phyloP scores from a whole-genome alignment of 345 rosid species.

The Brassica carinata region DNA sequence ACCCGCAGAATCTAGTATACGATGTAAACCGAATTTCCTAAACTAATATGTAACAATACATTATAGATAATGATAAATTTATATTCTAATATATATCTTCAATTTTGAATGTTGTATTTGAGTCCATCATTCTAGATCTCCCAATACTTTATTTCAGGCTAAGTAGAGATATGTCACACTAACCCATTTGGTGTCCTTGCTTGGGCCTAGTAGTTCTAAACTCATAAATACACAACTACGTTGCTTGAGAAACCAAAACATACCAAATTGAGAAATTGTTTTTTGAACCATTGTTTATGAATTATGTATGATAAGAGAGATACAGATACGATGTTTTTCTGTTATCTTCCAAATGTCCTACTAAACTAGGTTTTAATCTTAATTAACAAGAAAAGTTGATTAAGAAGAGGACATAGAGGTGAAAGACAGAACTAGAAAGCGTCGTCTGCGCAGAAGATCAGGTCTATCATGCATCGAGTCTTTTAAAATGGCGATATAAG shows the following conservation, averaged over 20 bases:
- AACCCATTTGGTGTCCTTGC: no score
- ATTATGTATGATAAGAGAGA: not conserved
- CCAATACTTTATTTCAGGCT: no score
- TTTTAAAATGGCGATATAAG: conserved; percentile 9
- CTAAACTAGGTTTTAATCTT: not conserved
- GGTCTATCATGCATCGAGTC: not conserved
- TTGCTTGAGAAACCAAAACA: not conserved
- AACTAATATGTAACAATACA: no score
- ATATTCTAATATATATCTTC: no score
- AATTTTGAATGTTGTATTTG: no score
- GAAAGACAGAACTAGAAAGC: not conserved
- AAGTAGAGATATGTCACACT: no score
- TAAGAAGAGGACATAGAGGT: not conserved
- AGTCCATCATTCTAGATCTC: no score
- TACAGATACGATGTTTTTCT: not conserved
- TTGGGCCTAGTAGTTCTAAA: not conserved
- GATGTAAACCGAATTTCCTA: no score
- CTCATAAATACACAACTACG: not conserved
- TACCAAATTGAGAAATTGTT: not conserved
- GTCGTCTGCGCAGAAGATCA: not conserved
- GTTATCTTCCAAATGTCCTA: not conserved
- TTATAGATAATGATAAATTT: no score
- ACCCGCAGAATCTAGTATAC: no score
- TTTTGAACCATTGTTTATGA: conserved; percentile 1
- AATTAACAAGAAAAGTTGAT: not conserved